A percentile compares a stretch with the other conserved stretches of the same genome.
phyloP scores from a whole-genome alignment of 805 yeast genomes.

The Saccharomycopsis sp. region DNA sequence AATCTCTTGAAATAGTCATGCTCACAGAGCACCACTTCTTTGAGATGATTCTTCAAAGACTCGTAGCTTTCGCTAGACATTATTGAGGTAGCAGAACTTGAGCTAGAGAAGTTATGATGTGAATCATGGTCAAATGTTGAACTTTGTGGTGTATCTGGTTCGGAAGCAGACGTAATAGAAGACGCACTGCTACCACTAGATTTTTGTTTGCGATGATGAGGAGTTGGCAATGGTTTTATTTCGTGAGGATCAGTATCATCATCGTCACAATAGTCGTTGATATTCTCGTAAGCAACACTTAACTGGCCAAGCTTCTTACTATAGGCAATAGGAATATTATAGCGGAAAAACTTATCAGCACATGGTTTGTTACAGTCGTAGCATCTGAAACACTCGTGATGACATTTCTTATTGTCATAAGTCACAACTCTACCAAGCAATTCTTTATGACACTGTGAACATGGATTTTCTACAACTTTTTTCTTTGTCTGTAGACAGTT shows the following conservation, averaged over 20 bases:
- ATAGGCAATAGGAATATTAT: slow-evolving; percentile 38
- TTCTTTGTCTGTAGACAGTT: background rate
- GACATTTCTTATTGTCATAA: slow-evolving; percentile 73
- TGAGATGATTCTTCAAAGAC: background rate
- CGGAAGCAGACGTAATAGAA: background rate
- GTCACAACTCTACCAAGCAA: slow-evolving; percentile 71
- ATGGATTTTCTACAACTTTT: slow-evolving; percentile 23
- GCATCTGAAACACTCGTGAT: slow-evolving; percentile 82
- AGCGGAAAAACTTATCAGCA: slow-evolving; percentile 83
- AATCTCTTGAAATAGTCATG: slow-evolving; percentile 83
- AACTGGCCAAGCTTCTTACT: slow-evolving; percentile 23
- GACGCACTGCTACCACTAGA: background rate
- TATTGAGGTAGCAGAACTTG: slow-evolving; percentile 2
- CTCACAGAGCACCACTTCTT: slow-evolving; percentile 64
- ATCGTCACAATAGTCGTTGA: background rate
- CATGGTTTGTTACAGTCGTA: slow-evolving; percentile 76
- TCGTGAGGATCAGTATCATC: slow-evolving; percentile 2
- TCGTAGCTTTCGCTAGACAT: background rate
- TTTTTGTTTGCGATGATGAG: slow-evolving; percentile 5
- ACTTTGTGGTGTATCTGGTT: slow-evolving; percentile 6
- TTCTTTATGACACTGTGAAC: slow-evolving; percentile 45
- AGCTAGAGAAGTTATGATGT: background rate
- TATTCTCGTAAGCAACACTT: slow-evolving; percentile 14
- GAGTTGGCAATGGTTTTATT: slow-evolving; percentile 6
- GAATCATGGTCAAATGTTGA: slow-evolving; percentile 9